A percentile compares a stretch with the other conserved stretches of the same genome.
phyloP scores from a whole-genome alignment of 352 stramenopile species.

The Phytophthora palmivora region DNA sequence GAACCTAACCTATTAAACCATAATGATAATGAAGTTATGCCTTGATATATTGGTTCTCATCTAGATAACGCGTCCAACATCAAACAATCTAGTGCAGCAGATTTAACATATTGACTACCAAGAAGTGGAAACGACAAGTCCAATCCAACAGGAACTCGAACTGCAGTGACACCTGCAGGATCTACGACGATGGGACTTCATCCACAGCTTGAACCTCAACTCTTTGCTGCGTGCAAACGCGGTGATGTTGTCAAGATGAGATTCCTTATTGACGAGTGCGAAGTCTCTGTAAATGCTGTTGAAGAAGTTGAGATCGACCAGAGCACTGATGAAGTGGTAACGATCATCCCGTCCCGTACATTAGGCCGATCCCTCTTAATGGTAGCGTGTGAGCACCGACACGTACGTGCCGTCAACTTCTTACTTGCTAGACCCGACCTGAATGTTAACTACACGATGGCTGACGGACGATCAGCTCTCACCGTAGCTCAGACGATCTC shows the following conservation, averaged over 20 bases:
- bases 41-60: too few species aligned
- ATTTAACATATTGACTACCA: too few species aligned
- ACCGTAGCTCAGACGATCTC: conserved; percentile 17
- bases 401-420: conserved; percentile 25
- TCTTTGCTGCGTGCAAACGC: conserved; percentile 34
- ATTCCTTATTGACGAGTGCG: conserved; percentile 51
- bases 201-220: conserved; percentile 42
- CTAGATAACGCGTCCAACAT: too few species aligned
- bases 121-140: conserved; percentile 46
- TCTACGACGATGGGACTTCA: conserved; percentile 31
- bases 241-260: conserved; percentile 32
- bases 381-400: conserved; percentile 31
- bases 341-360: not conserved
- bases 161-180: conserved; percentile 1
- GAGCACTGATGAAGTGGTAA: not conserved
- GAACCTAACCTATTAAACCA: not conserved
- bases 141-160: conserved; percentile 6
- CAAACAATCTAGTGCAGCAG: too few species aligned
- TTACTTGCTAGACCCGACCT: conserved; percentile 37
- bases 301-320: conserved; percentile 14
- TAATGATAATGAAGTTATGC: too few species aligned
- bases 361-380: conserved; percentile 39
- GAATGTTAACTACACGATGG: conserved; percentile 16
- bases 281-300: conserved; percentile 42
- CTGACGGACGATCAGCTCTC: conserved; percentile 26